phyloP scores from a whole-genome alignment of 805 yeast genomes.

The Lachancea nothofagi region DNA sequence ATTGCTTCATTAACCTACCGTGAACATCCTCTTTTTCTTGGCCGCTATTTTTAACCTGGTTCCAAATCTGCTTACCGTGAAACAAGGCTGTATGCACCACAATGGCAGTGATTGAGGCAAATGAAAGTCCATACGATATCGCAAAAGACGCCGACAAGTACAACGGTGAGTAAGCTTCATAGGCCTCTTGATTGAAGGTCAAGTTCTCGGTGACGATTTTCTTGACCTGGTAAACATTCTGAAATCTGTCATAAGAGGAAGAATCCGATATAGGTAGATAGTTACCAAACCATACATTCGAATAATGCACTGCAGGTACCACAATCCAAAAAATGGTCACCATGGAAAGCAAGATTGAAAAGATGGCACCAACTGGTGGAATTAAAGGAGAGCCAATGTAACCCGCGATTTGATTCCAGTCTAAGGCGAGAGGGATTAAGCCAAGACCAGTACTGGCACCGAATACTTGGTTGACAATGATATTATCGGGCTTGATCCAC shows the following conservation, averaged over 20 bases:
- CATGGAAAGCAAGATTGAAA: constrained; percentile 42
- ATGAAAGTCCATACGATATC: constrained; percentile 54
- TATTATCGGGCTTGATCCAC: constrained; percentile 45
- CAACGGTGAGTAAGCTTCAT: constrained; percentile 57
- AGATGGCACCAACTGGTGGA: constrained; percentile 49
- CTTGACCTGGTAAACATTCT: constrained; percentile 44
- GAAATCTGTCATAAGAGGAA: constrained; percentile 47
- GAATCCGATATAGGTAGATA: constrained; percentile 54
- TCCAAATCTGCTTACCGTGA: constrained; percentile 48
- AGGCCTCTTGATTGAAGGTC: constrained; percentile 42
- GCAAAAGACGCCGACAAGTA: constrained; percentile 54
- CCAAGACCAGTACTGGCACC: constrained; percentile 62
- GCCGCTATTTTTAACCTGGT: constrained; percentile 28
- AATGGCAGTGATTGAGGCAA: constrained; percentile 58
- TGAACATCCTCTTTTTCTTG: constrained; percentile 10
- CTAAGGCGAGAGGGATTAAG: constrained; percentile 59
- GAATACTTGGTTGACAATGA: constrained; percentile 57
- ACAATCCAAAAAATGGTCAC: constrained; percentile 49
- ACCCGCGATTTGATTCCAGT: constrained; percentile 49
- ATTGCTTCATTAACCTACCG: constrained; percentile 48
- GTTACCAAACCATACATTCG: constrained; percentile 54
- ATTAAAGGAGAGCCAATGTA: constrained; percentile 58
- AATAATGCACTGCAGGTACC: constrained; percentile 47
- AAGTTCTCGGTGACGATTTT: constrained; percentile 42
- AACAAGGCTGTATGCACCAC: constrained; percentile 48